Conservation (phyloP, 192 early-diverging fungal genomes). For the Entomortierella chlamydospora region DNA sequence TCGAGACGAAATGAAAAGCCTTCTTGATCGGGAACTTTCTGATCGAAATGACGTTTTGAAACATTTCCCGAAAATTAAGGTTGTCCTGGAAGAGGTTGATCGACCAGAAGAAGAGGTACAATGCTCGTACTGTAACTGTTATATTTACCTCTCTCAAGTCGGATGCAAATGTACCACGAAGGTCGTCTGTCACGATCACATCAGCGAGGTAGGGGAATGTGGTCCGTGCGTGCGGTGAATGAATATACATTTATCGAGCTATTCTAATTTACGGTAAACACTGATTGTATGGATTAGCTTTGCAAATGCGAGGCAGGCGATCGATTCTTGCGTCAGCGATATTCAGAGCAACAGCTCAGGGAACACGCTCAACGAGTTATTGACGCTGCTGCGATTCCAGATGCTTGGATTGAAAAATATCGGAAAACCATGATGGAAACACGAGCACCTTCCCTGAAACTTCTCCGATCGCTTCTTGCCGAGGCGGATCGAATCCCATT, state of each 20-base stretch:
- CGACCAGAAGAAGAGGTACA: conserved; percentile 72
- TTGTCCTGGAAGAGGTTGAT: conserved; percentile 56
- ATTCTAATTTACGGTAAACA: no score
- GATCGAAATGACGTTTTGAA: conserved; percentile 6
- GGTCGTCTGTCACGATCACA: conserved; percentile 76
- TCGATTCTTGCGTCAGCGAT: conserved; percentile 45
- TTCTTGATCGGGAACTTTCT: conserved; percentile 31
- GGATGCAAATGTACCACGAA: conserved; percentile 69
- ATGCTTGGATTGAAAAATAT: conserved; percentile 48
- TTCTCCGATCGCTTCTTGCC: conserved; percentile 51
- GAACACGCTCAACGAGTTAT: conserved; percentile 29
- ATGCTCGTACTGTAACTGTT: conserved; percentile 77
- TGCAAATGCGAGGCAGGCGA: conserved; percentile 51
- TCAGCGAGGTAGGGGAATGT: conserved; percentile 26
- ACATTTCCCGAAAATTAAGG: conserved; percentile 12
- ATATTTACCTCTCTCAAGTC: conserved; percentile 78
- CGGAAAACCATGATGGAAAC: conserved; percentile 39
- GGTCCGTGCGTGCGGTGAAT: no score
- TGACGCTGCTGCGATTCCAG: conserved; percentile 44
- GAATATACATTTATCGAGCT: no score
- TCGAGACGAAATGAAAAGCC: conserved; percentile 32
- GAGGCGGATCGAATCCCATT: conserved; percentile 57
- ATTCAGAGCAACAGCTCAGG: conserved; percentile 56
- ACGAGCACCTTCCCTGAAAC: conserved; percentile 53
- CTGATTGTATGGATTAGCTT: conserved; percentile 17